Percentiles rank a stretch among this genome's conserved stretches.
Conservation (phyloP, 331 rosid species). For the Malus hybrid region DNA sequence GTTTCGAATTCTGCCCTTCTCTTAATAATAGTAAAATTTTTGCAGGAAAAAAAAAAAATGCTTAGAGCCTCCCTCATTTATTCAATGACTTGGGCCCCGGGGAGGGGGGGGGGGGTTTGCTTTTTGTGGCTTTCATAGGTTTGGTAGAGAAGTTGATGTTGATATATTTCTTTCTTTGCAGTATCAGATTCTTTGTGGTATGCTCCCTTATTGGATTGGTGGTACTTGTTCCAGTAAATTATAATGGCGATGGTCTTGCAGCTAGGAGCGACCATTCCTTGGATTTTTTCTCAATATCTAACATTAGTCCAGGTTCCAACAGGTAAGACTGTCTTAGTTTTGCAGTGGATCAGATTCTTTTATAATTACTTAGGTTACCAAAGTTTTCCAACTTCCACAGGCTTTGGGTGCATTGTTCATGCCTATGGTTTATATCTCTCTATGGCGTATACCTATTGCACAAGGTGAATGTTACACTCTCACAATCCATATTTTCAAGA, state of each 20-base stretch:
- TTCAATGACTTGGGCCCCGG: too few relatives aligned
- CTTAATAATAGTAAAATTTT: too few relatives aligned
- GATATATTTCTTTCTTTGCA: constrained; percentile 17
- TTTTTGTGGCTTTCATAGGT: background rate
- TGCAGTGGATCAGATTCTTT: too few relatives aligned
- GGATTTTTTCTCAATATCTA: constrained; percentile 77
- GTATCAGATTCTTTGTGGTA: constrained; percentile 62
- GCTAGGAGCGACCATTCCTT: constrained; percentile 32
- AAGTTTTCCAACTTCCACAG: constrained; percentile 35
- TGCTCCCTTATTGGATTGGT: constrained; percentile 65
- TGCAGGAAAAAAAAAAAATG: too few relatives aligned
- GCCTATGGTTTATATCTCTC: constrained; percentile 74
- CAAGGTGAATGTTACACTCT: constrained; percentile 44
- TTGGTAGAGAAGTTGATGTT: background rate
- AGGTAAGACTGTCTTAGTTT: constrained; percentile 28
- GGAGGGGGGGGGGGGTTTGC: background rate
- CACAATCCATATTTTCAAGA: background rate
- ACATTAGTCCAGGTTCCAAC: constrained; percentile 56
- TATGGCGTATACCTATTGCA: constrained; percentile 69
- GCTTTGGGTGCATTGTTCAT: constrained; percentile 89
- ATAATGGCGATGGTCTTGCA: constrained; percentile 19
- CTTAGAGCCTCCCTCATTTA: too few relatives aligned
- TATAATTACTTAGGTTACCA: background rate
- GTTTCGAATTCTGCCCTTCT: too few relatives aligned
- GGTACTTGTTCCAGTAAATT: constrained; percentile 68